Evolutionary conservation across 129 eudicot genomes (phyloP).

Genomic region (Ambrosia trifida): DNA sequence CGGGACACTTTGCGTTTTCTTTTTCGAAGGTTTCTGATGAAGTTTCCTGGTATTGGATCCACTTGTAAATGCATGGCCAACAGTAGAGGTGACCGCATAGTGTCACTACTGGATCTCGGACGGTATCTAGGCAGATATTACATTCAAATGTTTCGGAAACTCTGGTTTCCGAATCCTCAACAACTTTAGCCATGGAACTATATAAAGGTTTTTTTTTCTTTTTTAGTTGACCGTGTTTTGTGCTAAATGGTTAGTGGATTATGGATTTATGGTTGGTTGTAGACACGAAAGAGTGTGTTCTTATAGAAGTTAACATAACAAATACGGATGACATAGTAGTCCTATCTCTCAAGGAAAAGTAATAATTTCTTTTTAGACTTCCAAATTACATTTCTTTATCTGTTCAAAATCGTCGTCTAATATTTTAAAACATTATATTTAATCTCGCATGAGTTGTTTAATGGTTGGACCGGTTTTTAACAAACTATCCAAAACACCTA

Average conservation of each 20-base stretch:
- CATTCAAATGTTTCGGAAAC: slow-evolving; percentile 32
- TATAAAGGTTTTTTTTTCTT: neutral
- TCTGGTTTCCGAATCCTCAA: neutral
- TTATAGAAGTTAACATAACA: neutral
- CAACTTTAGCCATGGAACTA: slow-evolving; percentile 1
- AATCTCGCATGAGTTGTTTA: no score
- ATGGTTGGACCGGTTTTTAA: no score
- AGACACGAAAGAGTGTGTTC: neutral
- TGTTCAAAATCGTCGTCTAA: neutral
- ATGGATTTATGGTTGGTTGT: neutral
- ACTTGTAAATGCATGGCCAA: slow-evolving; percentile 42
- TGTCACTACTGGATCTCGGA: slow-evolving; percentile 40
- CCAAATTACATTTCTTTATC: neutral
- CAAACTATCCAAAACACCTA: no score
- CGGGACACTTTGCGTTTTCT: slow-evolving; percentile 26
- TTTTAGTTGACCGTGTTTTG: neutral
- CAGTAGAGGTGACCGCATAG: slow-evolving; percentile 43
- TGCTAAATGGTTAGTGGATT: slow-evolving; percentile 1
- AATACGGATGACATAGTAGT: neutral
- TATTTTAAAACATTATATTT: no score
- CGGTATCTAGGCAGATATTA: slow-evolving; percentile 32
- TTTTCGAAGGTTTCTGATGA: slow-evolving; percentile 15
- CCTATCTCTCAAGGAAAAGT: neutral
- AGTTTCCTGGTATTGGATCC: slow-evolving; percentile 28
- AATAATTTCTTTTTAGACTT: neutral